Evolutionary conservation across 768 basidiomycete species (phyloP), one percentile per base, ranked within the genome.

Genomic region (Epithele typhae): DNA sequence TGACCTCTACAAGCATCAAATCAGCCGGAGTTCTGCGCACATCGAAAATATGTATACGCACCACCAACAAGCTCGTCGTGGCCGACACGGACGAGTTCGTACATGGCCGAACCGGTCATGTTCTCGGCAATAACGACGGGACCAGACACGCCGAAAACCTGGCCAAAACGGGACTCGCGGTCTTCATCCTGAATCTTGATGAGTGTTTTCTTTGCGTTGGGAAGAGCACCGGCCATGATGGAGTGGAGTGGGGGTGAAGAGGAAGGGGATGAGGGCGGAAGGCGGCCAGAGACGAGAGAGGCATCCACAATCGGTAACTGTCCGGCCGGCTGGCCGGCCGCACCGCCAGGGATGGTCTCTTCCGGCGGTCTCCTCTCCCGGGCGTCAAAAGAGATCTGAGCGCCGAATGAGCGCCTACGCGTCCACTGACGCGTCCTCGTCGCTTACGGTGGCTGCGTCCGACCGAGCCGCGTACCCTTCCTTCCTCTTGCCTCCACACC

Each of bases 51-150:
- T 32, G 19, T 45, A 19, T 33, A 65, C 74, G 51, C 59, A 94
- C 93, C 94, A 71, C 95, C 95, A 22, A 97, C 95, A 14, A 97
- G 82, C 68, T 98, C 95, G 67, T 97, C 91, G 63, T 99, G 96
- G 3, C 96, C 96, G 42, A 98, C 96, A 57, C 96, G 88, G 46
- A 95, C 96, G 54, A 98, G 82, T 68, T 97, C 92, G 69, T 95
- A 91, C 96, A 98, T 92, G 56, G 93, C 95, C 48, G 87, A 88
- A 34, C 92, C 93, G 47, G 76, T 76, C 93, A 95, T 97, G 71
- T 94, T 93, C 76, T 86, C 89, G 52, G 93, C 94, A 63, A 98
- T 84, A 60, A 99, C 95, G 73, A 97, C 95, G 41, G 96, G 96
- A 35, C 96, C 96, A 32, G 96, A 99, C 33, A 99, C 96, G 52